Evolutionary conservation across 805 yeast species (phyloP).

Genomic region (Wickerhamiella azyma): DNA sequence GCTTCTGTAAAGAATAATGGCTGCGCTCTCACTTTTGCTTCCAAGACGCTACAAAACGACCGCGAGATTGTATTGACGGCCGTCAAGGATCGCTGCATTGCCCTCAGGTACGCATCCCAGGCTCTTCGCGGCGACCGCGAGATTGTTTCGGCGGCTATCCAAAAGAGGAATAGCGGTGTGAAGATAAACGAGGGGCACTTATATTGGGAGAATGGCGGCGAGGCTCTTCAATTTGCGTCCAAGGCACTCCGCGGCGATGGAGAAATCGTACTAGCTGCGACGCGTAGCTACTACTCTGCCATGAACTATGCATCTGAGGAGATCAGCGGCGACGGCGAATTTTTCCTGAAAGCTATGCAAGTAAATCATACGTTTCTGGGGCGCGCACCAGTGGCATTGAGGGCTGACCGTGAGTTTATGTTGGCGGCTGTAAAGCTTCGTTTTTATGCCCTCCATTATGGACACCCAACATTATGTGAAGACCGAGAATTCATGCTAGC

Average conservation of each 20-base stretch:
- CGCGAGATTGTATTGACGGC: not conserved
- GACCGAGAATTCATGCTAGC: not conserved
- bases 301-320: not conserved
- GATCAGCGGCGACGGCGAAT: not conserved
- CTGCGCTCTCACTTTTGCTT: not conserved
- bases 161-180: no score
- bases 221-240: not conserved
- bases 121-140: slow-evolving; percentile 3
- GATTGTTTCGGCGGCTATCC: not conserved
- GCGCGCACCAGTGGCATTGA: not conserved
- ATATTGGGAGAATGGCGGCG: no score
- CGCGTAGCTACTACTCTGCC: no score
- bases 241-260: not conserved
- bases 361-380: not conserved
- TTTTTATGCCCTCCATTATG: no score
- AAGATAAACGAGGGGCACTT: no score
- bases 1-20: not conserved
- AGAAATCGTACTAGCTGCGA: slow-evolving; percentile 1
- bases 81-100: not conserved
- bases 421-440: no score
- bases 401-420: no score
- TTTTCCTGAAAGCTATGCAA: not conserved
- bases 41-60: not conserved
- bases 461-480: no score
- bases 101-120: not conserved